Evolutionary conservation across 164 flowering plant species (phyloP).

Genomic region (Cinnamomum micranthum): DNA sequence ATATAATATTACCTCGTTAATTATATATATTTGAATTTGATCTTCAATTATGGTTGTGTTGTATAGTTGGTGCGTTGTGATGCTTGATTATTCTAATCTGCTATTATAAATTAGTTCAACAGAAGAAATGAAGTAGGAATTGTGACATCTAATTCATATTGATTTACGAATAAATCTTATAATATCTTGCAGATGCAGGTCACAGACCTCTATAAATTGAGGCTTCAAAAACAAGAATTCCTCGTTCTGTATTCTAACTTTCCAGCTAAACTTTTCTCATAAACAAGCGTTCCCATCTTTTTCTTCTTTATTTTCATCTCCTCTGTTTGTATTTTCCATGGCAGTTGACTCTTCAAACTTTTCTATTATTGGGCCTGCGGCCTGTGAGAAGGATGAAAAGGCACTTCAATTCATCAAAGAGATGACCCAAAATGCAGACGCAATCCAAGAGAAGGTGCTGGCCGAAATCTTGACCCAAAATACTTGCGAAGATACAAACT

Average conservation of each 20-base stretch:
- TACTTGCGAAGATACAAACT: conserved; percentile 42
- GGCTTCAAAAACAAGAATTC: neutral
- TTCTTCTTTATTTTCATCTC: neutral
- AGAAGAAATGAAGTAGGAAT: too few species aligned
- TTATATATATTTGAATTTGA: too few species aligned
- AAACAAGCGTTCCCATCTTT: neutral
- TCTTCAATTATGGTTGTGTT: too few species aligned
- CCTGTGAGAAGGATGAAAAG: conserved; percentile 45
- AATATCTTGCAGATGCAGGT: too few species aligned
- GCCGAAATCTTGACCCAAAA: conserved; percentile 46
- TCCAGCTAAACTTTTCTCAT: neutral
- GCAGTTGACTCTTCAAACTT: conserved; percentile 21
- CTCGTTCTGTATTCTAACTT: neutral
- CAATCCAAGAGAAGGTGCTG: conserved; percentile 53
- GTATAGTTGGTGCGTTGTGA: too few species aligned
- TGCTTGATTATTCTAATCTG: too few species aligned
- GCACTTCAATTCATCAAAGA: conserved; percentile 55
- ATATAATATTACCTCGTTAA: too few species aligned
- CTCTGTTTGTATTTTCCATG: conserved; percentile 19
- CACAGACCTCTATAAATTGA: neutral
- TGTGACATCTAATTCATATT: too few species aligned
- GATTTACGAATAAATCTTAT: too few species aligned
- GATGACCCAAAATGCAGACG: conserved; percentile 36
- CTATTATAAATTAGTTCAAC: too few species aligned
- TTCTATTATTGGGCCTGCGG: conserved; percentile 27